Evolutionary conservation across 768 basidiomycete species (phyloP).

Genomic region (Pholiota microspora): DNA sequence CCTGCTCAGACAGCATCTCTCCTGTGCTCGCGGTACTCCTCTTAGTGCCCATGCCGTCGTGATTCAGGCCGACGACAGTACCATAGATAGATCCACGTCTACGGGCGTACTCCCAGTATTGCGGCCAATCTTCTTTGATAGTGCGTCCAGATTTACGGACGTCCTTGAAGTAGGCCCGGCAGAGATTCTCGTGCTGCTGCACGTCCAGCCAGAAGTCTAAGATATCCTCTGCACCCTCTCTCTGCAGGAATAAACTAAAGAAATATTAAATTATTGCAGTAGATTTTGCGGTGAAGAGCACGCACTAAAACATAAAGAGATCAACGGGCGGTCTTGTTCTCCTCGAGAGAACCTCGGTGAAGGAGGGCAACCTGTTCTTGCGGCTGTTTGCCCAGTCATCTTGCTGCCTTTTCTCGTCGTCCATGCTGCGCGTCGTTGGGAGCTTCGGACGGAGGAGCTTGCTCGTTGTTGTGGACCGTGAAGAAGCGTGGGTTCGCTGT

Average conservation of each 20-base stretch:
- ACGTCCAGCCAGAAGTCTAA: conserved; percentile 99
- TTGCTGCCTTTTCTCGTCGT: conserved; percentile 56
- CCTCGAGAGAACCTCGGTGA: conserved; percentile 87
- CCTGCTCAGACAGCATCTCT: conserved; percentile 66
- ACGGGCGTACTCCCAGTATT: conserved; percentile 94
- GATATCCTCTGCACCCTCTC: conserved; percentile 94
- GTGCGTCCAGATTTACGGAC: conserved; percentile 91
- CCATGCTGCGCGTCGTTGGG: conserved; percentile 26
- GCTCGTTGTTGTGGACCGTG: conserved; percentile 25
- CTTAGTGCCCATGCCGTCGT: conserved; percentile 55
- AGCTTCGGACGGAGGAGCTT: conserved; percentile 14
- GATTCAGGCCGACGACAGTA: conserved; percentile 76
- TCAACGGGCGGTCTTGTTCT: conserved; percentile 94
- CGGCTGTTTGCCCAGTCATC: conserved; percentile 76
- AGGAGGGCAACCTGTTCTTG: conserved; percentile 79
- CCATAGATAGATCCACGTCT: conserved; percentile 92
- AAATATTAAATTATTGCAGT: background rate
- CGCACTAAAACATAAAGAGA: conserved; percentile 98
- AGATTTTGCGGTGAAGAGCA: conserved; percentile 22
- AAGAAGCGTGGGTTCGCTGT: conserved; percentile 24
- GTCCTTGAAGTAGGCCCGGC: conserved; percentile 98
- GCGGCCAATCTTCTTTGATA: conserved; percentile 97
- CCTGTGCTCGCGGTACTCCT: conserved; percentile 82
- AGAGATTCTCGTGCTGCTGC: conserved; percentile 98
- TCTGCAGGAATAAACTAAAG: conserved; percentile 86